Percentiles rank a stretch among this genome's conserved stretches.
Conservation (phyloP, 2,329 filamentous ascomycete genomes). For the Lecanicillium sp. region DNA sequence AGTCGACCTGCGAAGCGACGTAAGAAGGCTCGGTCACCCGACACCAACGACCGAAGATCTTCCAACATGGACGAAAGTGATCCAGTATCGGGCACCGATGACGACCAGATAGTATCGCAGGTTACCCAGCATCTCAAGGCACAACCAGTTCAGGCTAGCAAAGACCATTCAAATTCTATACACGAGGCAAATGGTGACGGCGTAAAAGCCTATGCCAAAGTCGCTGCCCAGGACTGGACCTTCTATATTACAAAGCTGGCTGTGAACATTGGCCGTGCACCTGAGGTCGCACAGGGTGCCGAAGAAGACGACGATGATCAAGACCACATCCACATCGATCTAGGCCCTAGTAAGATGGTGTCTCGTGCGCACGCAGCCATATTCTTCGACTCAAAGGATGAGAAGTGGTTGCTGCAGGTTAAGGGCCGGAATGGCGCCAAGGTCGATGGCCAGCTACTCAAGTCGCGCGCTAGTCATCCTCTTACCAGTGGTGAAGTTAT, state of each 20-base stretch:
- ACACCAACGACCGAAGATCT: conserved; percentile 9
- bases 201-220: conserved; percentile 71
- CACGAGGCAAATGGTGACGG: conserved; percentile 54
- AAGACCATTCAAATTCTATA: conserved; percentile 54
- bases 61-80: conserved; percentile 21
- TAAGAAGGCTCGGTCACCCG: conserved; percentile 36
- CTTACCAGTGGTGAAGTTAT: conserved; percentile 84
- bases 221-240: conserved; percentile 75
- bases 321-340: conserved; percentile 69
- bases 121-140: conserved; percentile 44
- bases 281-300: conserved; percentile 37
- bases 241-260: conserved; percentile 72
- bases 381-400: conserved; percentile 58
- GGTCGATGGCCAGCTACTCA: conserved; percentile 65
- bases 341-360: conserved; percentile 76
- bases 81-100: conserved; percentile 33
- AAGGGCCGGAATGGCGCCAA: conserved; percentile 89
- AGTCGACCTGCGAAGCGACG: conserved; percentile 56
- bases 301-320: conserved; percentile 37
- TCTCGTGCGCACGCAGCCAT: conserved; percentile 71
- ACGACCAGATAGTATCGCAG: conserved; percentile 48
- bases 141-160: conserved; percentile 47
- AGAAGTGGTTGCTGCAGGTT: conserved; percentile 75
- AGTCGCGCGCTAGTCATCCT: conserved; percentile 54
- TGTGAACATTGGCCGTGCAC: conserved; percentile 67